These are phyloP conservation scores for Halophytophthora batemanensis DNA, from an alignment of 352 stramenopile species.

Conservation along the genomic window DNA sequence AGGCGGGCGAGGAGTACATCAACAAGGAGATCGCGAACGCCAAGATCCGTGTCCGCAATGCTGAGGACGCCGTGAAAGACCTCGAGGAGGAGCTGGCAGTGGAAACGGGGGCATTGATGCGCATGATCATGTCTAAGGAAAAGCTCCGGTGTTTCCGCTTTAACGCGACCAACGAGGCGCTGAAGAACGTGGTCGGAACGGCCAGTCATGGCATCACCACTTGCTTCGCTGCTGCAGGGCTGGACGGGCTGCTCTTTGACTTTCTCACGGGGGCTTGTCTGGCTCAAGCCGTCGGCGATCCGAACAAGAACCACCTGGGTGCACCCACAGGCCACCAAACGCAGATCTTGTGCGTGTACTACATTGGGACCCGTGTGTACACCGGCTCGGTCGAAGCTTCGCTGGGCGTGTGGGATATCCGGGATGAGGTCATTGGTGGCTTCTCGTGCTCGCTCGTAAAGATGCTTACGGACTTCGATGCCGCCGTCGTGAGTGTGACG, in stretches of 20 bases:
- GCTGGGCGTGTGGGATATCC: slow-evolving; percentile 65
- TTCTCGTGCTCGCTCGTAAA: slow-evolving; percentile 40
- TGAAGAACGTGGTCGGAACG: slow-evolving; percentile 73
- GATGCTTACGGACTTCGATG: slow-evolving; percentile 69
- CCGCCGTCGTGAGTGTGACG: slow-evolving; percentile 62
- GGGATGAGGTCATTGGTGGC: slow-evolving; percentile 48
- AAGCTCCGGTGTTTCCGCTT: slow-evolving; percentile 73
- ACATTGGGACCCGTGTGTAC: slow-evolving; percentile 58
- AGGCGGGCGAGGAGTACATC: slow-evolving; percentile 53
- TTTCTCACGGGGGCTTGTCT: slow-evolving; percentile 63
- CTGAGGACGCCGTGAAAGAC: slow-evolving; percentile 62
- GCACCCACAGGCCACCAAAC: slow-evolving; percentile 57
- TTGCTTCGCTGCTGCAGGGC: slow-evolving; percentile 45
- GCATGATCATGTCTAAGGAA: slow-evolving; percentile 60
- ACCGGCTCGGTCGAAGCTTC: slow-evolving; percentile 64
- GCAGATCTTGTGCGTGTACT: slow-evolving; percentile 66
- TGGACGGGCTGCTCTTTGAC: slow-evolving; percentile 60
- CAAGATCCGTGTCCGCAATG: slow-evolving; percentile 63
- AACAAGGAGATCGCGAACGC: slow-evolving; percentile 58
- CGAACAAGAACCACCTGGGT: slow-evolving; percentile 59
- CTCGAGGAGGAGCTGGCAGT: slow-evolving; percentile 62
- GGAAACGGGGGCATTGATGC: slow-evolving; percentile 71
- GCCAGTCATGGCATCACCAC: slow-evolving; percentile 65
- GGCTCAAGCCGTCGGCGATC: slow-evolving; percentile 59
- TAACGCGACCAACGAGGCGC: slow-evolving; percentile 60